Evolutionary conservation across 495 filamentous ascomycete species (phyloP), one percentile per base, ranked within the genome.

Genomic region (Penicillium pulvis): DNA sequence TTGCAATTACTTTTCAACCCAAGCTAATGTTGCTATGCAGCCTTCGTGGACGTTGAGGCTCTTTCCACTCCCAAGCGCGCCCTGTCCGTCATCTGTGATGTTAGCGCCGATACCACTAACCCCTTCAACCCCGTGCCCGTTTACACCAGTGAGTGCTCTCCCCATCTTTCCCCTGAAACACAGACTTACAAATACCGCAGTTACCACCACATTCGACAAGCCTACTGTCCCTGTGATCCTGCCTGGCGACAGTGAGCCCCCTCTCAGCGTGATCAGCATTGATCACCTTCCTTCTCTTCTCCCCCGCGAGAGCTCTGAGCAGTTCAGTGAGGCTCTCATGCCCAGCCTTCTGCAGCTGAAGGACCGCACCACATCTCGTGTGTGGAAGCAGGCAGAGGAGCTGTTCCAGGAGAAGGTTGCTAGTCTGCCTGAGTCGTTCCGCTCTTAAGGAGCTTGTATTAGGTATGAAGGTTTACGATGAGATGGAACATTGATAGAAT

Each of bases 211-310:
- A 35, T 97, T 96, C 71, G 82, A 82, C 65, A 83, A 88, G 62
- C 91, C 91, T n/a, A 94, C 90, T 2, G 87, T 94, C 2, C 83
- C 88, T 10, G 89, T 93, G 17, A 70, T 67, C 10, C 51, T 75
- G 58, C 61, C 80, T 23, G 71, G 85, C 36, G 74, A 74, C 33
- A 76, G 74, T 46, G 76, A 76, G 44, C 85, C 86, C n/a, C 81
- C 81, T 10, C 75, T 91, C 50, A 86, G 82, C 36, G 90, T 93
- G 51, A 92, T 95, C 70, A 87, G 85, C 52, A 97, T 98, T 64
- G 93, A 97, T 69, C 93, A 97, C 69, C 83, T 98, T 9, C 93
- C 93, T 6, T 89, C 86, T 30, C 83, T 97, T 39, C 81, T 98
- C 17, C 90, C 93, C 10, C 79, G 93, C 45, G 93, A 98, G 73